Conservation (phyloP, 129 eudicot species). For the Lactuca saligna region DNA sequence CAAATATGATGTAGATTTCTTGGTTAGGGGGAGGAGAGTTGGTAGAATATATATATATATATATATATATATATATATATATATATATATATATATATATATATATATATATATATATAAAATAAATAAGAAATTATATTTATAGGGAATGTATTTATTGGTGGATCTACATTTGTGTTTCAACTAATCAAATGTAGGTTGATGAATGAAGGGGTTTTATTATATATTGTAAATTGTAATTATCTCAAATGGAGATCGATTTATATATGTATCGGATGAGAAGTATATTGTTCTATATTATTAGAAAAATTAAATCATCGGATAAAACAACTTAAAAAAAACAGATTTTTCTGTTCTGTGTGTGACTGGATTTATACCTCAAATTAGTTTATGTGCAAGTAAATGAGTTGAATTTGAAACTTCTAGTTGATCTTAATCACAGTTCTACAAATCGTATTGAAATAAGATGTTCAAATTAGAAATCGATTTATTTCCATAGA, state of each 20-base stretch:
- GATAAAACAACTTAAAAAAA: too few species aligned
- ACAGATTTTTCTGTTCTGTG: too few species aligned
- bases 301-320: too few species aligned
- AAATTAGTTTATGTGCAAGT: too few species aligned
- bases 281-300: background rate
- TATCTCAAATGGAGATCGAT: conserved; percentile 20
- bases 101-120: conserved; percentile 22
- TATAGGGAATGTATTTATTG: conserved; percentile 20
- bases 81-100: conserved; percentile 19
- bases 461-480: too few species aligned
- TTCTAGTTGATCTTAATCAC: too few species aligned
- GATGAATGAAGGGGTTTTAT: conserved; percentile 23
- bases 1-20: conserved; percentile 21
- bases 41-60: conserved; percentile 22
- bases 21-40: conserved; percentile 23
- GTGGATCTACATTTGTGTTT: conserved; percentile 6
- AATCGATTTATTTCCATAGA: too few species aligned
- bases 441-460: too few species aligned
- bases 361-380: too few species aligned
- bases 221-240: background rate
- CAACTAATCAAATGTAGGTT: conserved; percentile 1
- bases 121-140: background rate
- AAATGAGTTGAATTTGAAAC: too few species aligned
- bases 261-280: background rate
- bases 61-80: conserved; percentile 21